Base-by-base conservation (phyloP, 148 eudicot genomes). In the Drosera capensis region DNA sequence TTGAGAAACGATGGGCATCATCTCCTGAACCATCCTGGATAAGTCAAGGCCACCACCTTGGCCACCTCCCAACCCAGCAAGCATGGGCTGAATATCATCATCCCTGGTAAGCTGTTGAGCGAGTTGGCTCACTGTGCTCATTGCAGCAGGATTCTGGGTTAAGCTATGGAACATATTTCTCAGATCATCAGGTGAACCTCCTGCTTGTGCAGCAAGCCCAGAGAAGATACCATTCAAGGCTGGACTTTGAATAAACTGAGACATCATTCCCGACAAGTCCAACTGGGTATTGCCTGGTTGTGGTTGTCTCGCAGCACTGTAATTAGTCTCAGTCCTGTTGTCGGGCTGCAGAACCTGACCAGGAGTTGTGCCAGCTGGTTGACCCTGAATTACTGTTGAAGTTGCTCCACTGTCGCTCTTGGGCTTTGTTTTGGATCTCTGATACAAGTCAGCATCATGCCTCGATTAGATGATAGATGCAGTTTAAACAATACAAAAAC, bases 1-100 rank as follows among this genome's bases (percentile, higher is more conserved):
- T 54, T 76, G 81, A 60, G 97, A 75, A 49, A 90, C 97, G 61
- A 90, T 61, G 36, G 97, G 97, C 97, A 90, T 78, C 97, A 84
- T 84, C 65, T 90, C 92, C 51, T 84, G 97, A 63, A 90, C 43
- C 99, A 90, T 80, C 20, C 82, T 71, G 23, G 93, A 73, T 43
- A 85, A 57, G 64, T 84, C 88, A 58, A 84, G 12, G 41, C 79
- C 77, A 35, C 85, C 93, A 51, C 69, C 84, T 39, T 51, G 74
- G 29, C 78, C 78, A 1, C 66, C 31, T 30, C 75, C 81, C 20
- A 57, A 14, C 40, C 82, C 93, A 14, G 70, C 49, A 53, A 90
- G 62, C 85, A 78, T 65, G 59, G 53, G 60, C 23, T 80, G 79
- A 45, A 80, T 20, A 48, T 81, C 95, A n/a, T n/a, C n/a, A 20